Evolutionary conservation across 2,329 filamentous ascomycete genomes (phyloP).

Genomic region (Achaetomium macrosporum): DNA sequence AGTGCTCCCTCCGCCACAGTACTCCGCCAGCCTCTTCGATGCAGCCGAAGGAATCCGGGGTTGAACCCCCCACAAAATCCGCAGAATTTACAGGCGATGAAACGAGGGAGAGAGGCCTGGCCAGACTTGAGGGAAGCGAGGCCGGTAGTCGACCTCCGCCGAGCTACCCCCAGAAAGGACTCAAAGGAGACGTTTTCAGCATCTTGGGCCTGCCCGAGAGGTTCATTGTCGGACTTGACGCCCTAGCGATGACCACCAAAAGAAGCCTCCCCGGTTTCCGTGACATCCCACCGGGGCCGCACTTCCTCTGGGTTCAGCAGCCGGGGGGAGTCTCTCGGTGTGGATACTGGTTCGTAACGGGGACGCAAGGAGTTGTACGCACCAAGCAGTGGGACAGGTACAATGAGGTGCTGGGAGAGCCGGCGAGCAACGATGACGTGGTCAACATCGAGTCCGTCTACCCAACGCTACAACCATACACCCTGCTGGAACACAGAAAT

Average conservation of each 20-base stretch:
- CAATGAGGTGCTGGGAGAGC: constrained; percentile 49
- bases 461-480: constrained; percentile 41
- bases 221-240: constrained; percentile 50
- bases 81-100: background rate
- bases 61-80: background rate
- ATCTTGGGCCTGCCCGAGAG: constrained; percentile 45
- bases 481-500: constrained; percentile 22
- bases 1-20: too few relatives aligned
- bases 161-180: constrained; percentile 32
- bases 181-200: constrained; percentile 46
- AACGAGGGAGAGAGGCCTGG: background rate
- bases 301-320: constrained; percentile 55
- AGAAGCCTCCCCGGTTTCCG: constrained; percentile 46
- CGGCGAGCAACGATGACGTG: constrained; percentile 37
- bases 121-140: background rate
- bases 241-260: constrained; percentile 38
- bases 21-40: too few relatives aligned
- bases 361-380: constrained; percentile 32
- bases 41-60: too few relatives aligned
- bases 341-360: constrained; percentile 52
- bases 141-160: background rate
- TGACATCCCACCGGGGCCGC: constrained; percentile 49
- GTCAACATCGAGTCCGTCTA: constrained; percentile 38
- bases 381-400: constrained; percentile 52
- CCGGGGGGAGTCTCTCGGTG: constrained; percentile 44